Percentiles rank a stretch among this genome's conserved stretches.
These are phyloP conservation scores for Penicillium sp. DNA, from an alignment of 2,329 filamentous ascomycete genomes.

Conservation along the genomic window DNA sequence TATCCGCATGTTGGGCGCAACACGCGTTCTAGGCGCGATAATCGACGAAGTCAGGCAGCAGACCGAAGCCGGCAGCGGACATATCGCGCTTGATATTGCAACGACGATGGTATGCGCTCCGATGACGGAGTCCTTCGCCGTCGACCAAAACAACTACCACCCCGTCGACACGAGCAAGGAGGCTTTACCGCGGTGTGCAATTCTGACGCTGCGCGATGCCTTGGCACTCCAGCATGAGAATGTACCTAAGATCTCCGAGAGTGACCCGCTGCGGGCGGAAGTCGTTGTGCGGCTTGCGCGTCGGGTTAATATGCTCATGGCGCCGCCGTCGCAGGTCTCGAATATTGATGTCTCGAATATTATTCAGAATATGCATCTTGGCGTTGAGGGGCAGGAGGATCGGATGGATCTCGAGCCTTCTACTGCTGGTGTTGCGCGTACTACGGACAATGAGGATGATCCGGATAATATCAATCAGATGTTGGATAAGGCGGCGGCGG, in stretches of 20 bases:
- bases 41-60: slow-evolving; percentile 46
- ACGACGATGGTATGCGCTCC: slow-evolving; percentile 45
- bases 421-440: slow-evolving; percentile 12
- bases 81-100: slow-evolving; percentile 45
- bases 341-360: slow-evolving; percentile 45
- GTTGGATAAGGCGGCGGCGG: slow-evolving; percentile 39
- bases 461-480: slow-evolving; percentile 40
- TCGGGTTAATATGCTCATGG: slow-evolving; percentile 43
- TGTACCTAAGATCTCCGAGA: slow-evolving; percentile 42
- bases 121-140: slow-evolving; percentile 39
- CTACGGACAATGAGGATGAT: slow-evolving; percentile 25
- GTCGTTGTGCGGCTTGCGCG: slow-evolving; percentile 46
- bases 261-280: slow-evolving; percentile 45
- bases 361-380: slow-evolving; percentile 44
- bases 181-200: slow-evolving; percentile 30
- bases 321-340: slow-evolving; percentile 38
- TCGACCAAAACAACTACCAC: slow-evolving; percentile 39
- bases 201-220: slow-evolving; percentile 44
- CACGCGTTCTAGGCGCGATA: slow-evolving; percentile 37
- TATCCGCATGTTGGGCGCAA: slow-evolving; percentile 42
- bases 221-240: slow-evolving; percentile 40
- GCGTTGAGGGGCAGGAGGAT: slow-evolving; percentile 29
- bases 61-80: slow-evolving; percentile 39
- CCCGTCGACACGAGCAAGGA: slow-evolving; percentile 35
- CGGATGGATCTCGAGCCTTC: slow-evolving; percentile 35